Evolutionary conservation across 805 yeast genomes (phyloP).

Genomic region (Wickerhamiella azyma): DNA sequence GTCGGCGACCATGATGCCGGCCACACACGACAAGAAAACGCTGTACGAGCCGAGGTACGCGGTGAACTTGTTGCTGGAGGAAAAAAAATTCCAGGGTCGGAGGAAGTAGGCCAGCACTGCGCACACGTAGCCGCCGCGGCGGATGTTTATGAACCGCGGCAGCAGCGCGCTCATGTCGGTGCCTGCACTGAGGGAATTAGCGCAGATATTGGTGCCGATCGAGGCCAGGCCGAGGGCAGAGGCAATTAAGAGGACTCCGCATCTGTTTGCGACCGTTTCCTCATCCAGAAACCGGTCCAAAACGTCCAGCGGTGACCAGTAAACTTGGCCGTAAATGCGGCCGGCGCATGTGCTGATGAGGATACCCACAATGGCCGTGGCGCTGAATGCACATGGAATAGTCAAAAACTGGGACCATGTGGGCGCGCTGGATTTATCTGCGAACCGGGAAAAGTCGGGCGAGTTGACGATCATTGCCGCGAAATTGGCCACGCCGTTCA

Average conservation of each 20-base stretch:
- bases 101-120: constrained; percentile 56
- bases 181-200: constrained; percentile 37
- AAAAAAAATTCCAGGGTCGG: constrained; percentile 72
- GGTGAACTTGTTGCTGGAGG: constrained; percentile 59
- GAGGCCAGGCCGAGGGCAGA: constrained; percentile 46
- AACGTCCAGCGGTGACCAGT: constrained; percentile 76
- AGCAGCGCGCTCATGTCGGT: constrained; percentile 36
- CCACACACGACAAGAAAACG: constrained; percentile 69
- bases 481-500: constrained; percentile 74
- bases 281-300: constrained; percentile 45
- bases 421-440: constrained; percentile 37
- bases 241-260: constrained; percentile 66
- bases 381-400: constrained; percentile 60
- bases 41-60: constrained; percentile 71
- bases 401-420: constrained; percentile 41
- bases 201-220: constrained; percentile 34
- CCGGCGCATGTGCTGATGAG: constrained; percentile 67
- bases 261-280: constrained; percentile 53
- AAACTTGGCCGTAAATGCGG: constrained; percentile 48
- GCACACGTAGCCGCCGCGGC: constrained; percentile 72
- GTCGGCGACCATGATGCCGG: constrained; percentile 54
- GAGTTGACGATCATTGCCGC: constrained; percentile 74
- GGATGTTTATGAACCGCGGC: constrained; percentile 39
- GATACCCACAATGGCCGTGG: constrained; percentile 73
- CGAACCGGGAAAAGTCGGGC: constrained; percentile 76